These are phyloP conservation scores for Spergularia azorica DNA, from an alignment of 179 eudicot genomes.

Conservation along the genomic window DNA sequence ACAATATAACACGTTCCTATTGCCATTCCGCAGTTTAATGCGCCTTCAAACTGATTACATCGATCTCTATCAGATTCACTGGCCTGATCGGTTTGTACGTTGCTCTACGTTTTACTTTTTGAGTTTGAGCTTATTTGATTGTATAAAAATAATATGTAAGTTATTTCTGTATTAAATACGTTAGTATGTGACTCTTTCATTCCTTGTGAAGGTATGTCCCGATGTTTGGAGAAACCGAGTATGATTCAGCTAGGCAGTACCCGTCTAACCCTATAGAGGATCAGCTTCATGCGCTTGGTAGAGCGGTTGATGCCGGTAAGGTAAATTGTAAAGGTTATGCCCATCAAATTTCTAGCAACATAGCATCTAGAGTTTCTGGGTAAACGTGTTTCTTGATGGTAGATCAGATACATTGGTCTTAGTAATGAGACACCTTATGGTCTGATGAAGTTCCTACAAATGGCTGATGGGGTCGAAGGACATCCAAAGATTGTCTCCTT, in stretches of 20 bases:
- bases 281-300: conserved; percentile 70
- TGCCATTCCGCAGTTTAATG: conserved; percentile 56
- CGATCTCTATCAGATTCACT: conserved; percentile 89
- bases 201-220: conserved; percentile 71
- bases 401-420: conserved; percentile 89
- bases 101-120: conserved; percentile 26
- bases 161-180: neutral
- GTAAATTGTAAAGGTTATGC: conserved; percentile 39
- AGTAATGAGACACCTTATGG: conserved; percentile 97
- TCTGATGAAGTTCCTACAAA: conserved; percentile 82
- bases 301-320: conserved; percentile 89
- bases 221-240: conserved; percentile 96
- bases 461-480: conserved; percentile 37
- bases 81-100: conserved; percentile 98
- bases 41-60: conserved; percentile 78
- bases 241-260: conserved; percentile 59
- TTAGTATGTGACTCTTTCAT: conserved; percentile 13
- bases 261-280: conserved; percentile 62
- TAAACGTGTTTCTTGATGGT: conserved; percentile 26
- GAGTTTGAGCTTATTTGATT: neutral
- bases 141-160: conserved; percentile 1
- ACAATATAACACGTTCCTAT: conserved; percentile 12
- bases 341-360: conserved; percentile 3
- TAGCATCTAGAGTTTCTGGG: neutral
- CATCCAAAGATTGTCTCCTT: conserved; percentile 62